Evolutionary conservation across 2,329 filamentous ascomycete genomes (phyloP), one percentile per base, ranked within the genome.

Genomic region (Aureobasidium vineae): DNA sequence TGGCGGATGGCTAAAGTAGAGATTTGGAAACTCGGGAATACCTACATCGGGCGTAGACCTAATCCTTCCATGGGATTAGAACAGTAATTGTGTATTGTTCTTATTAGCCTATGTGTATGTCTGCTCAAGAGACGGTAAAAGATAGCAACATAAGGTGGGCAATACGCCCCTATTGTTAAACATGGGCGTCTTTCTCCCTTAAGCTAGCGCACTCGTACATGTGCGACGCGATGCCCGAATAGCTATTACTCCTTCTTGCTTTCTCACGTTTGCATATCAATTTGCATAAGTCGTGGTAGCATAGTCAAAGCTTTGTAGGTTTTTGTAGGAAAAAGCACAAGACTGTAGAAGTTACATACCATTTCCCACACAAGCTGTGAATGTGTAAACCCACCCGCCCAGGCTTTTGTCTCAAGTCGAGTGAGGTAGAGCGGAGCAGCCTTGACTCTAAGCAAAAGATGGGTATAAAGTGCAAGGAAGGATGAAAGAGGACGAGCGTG

Each of bases 301-400:
- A 13, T 43, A 13, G 40, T 43, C 40, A 43, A 43, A 43, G 7
- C 16, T 43, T 16, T 10, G 40, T 43, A 43, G 40, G 7, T 43
- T 43, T 43, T 6, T 43, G 40, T 10, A 43, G 40, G 40, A 43
- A 43, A 13, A 43, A 36, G n/a, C 40, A 43, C 40, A 43, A 13
- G 19, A 43, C 16, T 43, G 33, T 10, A 43, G 40, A n/a, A 26
- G n/a, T n/a, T 50, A 50, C 47, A 50, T 50, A 50, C 47, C 47
- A 28, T 50, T 50, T 23, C 47, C 47, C 47, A 50, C 47, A 50
- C 47, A 50, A 50, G 47, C 47, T 28, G 47, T 50, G 15, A 50
- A 50, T 50, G 47, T 50, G 47, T 50, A n/a, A 50, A 50, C 47
- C 47, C 47, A 50, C 47, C 47, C 47, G 23, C 47, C 47, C 47